These are phyloP conservation scores for Cryptococcus jaspeensis DNA, from an alignment of 1,284 basidiomycete genomes.

Conservation along the genomic window DNA sequence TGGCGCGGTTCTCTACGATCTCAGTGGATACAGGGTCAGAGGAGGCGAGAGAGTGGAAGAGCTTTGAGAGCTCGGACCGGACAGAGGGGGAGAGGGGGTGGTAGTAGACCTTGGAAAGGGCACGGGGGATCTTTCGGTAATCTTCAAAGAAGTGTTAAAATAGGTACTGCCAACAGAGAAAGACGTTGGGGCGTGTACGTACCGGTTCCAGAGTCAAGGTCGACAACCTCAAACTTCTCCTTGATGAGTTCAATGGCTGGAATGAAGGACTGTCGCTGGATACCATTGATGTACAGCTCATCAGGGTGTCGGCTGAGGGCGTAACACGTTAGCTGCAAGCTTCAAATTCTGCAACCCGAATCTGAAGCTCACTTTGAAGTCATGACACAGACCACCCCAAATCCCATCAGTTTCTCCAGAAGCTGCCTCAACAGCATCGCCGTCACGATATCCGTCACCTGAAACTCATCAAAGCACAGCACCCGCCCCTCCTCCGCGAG, in stretches of 20 bases:
- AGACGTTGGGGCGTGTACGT: too few species aligned
- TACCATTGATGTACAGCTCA: slow-evolving; percentile 97
- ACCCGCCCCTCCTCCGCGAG: slow-evolving; percentile 81
- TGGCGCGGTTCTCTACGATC: slow-evolving; percentile 63
- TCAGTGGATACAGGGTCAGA: slow-evolving; percentile 55
- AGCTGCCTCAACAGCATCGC: slow-evolving; percentile 95
- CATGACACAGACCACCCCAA: slow-evolving; percentile 91
- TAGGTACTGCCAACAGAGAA: background rate
- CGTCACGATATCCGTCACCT: slow-evolving; percentile 98
- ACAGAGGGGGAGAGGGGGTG: slow-evolving; percentile 70
- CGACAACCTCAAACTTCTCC: slow-evolving; percentile 77
- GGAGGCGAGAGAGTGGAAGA: slow-evolving; percentile 66
- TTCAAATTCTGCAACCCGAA: background rate
- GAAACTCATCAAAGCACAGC: slow-evolving; percentile 98
- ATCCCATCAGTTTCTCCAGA: slow-evolving; percentile 77
- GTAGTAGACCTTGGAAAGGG: slow-evolving; percentile 89
- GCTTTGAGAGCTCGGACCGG: slow-evolving; percentile 64
- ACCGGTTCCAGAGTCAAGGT: slow-evolving; percentile 94
- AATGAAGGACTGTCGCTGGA: slow-evolving; percentile 93
- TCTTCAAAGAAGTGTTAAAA: slow-evolving; percentile 55
- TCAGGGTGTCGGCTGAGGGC: slow-evolving; percentile 83
- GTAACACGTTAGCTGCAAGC: background rate
- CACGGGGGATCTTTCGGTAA: slow-evolving; percentile 85
- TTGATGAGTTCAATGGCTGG: slow-evolving; percentile 95
- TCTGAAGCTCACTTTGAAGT: slow-evolving; percentile 90